Evolutionary conservation across 2,329 filamentous ascomycete genomes (phyloP), one percentile per base, ranked within the genome.

Genomic region (Teratosphaeriaceae sp.): DNA sequence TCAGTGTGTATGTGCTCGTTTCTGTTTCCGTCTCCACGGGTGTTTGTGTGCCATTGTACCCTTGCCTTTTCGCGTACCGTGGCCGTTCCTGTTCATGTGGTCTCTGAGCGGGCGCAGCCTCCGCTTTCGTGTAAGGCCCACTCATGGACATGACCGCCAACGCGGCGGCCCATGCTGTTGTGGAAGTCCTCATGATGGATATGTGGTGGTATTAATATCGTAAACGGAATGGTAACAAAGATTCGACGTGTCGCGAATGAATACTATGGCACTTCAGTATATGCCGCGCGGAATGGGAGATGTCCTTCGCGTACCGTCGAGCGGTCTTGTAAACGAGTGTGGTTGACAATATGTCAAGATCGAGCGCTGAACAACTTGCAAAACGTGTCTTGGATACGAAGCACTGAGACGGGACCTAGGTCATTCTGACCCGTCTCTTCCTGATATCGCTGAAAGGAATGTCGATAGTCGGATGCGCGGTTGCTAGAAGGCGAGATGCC

Each of bases 241-340:
- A 5, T 34, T 34, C 15, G 15, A 19, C 31, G 31, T 34, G 31
- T 47, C 35, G 45, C 24, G 45, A 36, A 45, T n/a, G 41, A 42
- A 35, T 38, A 41, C 49, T 53, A 44, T 26, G 15, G 23, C 26
- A 34, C 43, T 41, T 39, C 30, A 42, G 40, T 34, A 34, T 30
- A 13, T 19, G 13, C 11, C 11, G 9, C 34, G 24, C 22, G 8
- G 8, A 43, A 11, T 13, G n/a, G 30, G 16, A 27, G 21, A 22
- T 27, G 18, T 11, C 6, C 8, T 36, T 21, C 12, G 30, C 31
- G 21, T 42, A 37, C 43, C 45, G 27, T 23, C 60, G 63, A 69
- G 58, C 61, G 59, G 60, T 55, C 49, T 50, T 41, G 55, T 63
- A 72, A 73, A 72, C 69, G 70, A 73, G 67, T 72, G 70, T 67